Evolutionary conservation across 257 asterid species (phyloP).

Genomic region (Salvia splendens): DNA sequence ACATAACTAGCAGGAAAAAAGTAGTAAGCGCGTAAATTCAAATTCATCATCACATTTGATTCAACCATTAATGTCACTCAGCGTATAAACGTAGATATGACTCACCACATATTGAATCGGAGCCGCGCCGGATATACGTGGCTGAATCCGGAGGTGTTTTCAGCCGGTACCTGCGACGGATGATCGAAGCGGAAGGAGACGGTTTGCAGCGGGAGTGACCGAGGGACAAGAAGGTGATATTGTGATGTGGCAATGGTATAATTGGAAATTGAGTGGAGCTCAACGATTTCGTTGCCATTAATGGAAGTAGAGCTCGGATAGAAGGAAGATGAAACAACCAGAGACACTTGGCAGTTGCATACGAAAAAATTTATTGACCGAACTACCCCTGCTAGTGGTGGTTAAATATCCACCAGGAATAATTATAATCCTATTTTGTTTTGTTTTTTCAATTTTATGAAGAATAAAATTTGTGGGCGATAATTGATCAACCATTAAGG

Average conservation of each 20-base stretch:
- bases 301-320: slow-evolving; percentile 4
- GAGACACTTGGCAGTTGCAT: too few relatives aligned
- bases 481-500: too few relatives aligned
- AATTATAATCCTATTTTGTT: not conserved
- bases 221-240: slow-evolving; percentile 40
- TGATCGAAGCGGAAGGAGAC: slow-evolving; percentile 26
- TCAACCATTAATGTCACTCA: slow-evolving; percentile 1
- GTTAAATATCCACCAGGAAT: slow-evolving; percentile 16
- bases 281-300: slow-evolving; percentile 49
- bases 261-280: slow-evolving; percentile 38
- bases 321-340: not conserved
- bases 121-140: slow-evolving; percentile 39
- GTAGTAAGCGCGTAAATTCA: not conserved
- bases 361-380: too few relatives aligned
- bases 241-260: slow-evolving; percentile 45
- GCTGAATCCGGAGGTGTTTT: slow-evolving; percentile 42
- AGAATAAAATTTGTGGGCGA: too few relatives aligned
- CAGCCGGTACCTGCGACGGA: slow-evolving; percentile 32
- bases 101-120: slow-evolving; percentile 63
- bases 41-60: slow-evolving; percentile 19
- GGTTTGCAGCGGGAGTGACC: slow-evolving; percentile 43
- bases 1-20: not conserved
- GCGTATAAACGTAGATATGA: slow-evolving; percentile 1
- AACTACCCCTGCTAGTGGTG: slow-evolving; percentile 25
- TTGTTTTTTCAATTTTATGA: too few relatives aligned